These are phyloP conservation scores for Aspergillus tamarii DNA, from an alignment of 2,329 filamentous ascomycete species.

Conservation along the genomic window DNA sequence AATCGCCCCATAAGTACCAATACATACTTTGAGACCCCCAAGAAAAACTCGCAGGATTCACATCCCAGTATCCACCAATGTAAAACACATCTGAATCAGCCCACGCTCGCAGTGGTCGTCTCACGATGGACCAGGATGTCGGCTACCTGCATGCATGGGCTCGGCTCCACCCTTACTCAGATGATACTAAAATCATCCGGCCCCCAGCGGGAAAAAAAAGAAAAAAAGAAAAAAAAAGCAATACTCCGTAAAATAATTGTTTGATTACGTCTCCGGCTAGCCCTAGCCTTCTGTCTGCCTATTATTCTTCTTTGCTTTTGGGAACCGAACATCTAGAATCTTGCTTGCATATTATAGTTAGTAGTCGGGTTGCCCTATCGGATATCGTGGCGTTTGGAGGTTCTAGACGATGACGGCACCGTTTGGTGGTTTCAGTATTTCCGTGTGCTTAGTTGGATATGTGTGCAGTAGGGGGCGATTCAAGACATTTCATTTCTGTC, in stretches of 20 bases:
- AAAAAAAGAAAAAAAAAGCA: not conserved
- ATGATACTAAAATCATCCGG: not conserved
- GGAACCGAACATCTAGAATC: not conserved
- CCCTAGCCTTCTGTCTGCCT: not conserved
- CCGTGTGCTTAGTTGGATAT: no score
- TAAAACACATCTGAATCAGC: conserved; percentile 2
- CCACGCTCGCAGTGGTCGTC: not conserved
- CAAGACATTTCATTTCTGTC: not conserved
- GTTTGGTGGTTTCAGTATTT: not conserved
- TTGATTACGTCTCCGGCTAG: not conserved
- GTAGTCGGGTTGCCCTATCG: not conserved
- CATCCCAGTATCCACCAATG: not conserved
- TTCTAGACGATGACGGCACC: not conserved
- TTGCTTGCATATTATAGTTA: not conserved
- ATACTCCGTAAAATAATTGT: not conserved
- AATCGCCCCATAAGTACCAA: no score
- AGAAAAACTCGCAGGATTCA: no score
- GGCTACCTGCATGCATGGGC: conserved; percentile 1
- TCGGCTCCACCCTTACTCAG: not conserved
- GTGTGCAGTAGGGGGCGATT: not conserved
- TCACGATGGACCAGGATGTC: not conserved
- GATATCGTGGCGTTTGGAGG: not conserved
- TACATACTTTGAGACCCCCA: no score
- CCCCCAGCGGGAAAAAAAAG: not conserved
- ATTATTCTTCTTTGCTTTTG: not conserved